Conservation (phyloP, 495 filamentous ascomycete species). For the Astrothelium subdiscretum region DNA sequence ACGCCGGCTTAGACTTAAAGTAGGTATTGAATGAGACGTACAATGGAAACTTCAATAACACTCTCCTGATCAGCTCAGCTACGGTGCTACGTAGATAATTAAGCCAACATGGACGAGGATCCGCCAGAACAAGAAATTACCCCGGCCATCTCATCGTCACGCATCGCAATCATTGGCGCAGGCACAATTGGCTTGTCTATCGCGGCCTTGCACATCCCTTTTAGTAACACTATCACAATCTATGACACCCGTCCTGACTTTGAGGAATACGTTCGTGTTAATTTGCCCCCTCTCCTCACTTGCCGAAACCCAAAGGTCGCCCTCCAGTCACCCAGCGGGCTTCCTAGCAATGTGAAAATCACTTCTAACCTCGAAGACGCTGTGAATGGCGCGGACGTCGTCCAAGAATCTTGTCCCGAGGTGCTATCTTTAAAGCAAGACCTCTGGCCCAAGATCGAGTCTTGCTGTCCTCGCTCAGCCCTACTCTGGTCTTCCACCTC, state of each 20-base stretch:
- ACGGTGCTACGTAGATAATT: no score
- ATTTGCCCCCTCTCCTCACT: slow-evolving; percentile 11
- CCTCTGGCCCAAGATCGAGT: slow-evolving; percentile 40
- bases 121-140: not conserved
- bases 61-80: no score
- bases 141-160: not conserved
- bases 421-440: slow-evolving; percentile 37
- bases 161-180: slow-evolving; percentile 42
- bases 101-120: not conserved
- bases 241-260: slow-evolving; percentile 44
- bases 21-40: no score
- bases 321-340: slow-evolving; percentile 14
- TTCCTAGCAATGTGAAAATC: slow-evolving; percentile 21
- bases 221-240: slow-evolving; percentile 35
- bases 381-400: slow-evolving; percentile 35
- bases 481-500: slow-evolving; percentile 48
- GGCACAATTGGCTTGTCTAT: slow-evolving; percentile 53
- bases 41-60: no score
- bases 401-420: slow-evolving; percentile 52
- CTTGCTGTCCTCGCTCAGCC: slow-evolving; percentile 24
- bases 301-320: slow-evolving; percentile 12
- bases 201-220: slow-evolving; percentile 42
- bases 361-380: slow-evolving; percentile 32
- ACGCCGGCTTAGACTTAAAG: no score
- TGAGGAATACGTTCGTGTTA: slow-evolving; percentile 31